Percentiles rank a stretch among this genome's conserved stretches.
Conservation (phyloP, 495 filamentous ascomycete species). For the Hypomontagnella submonticulosa region DNA sequence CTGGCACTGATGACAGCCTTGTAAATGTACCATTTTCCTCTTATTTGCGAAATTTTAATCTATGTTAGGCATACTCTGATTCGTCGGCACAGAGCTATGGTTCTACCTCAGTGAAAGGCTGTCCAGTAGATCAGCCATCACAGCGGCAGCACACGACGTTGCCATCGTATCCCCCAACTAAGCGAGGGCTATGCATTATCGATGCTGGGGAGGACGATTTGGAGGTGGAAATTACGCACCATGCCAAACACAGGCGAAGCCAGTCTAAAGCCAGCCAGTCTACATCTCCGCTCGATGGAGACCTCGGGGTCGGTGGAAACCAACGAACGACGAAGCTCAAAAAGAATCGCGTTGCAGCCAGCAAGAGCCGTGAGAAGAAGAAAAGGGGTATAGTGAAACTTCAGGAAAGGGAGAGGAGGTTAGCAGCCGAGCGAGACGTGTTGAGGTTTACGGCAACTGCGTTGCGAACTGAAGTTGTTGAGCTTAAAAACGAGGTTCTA, state of each 20-base stretch:
- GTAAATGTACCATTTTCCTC: not conserved
- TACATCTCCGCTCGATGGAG: not conserved
- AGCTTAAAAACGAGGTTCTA: conserved; percentile 27
- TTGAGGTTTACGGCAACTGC: conserved; percentile 13
- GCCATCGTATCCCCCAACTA: not conserved
- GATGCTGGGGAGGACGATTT: not conserved
- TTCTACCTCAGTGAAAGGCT: not conserved
- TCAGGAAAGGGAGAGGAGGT: not conserved
- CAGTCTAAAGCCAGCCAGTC: not conserved
- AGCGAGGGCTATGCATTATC: not conserved
- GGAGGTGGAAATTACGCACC: not conserved
- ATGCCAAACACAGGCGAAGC: not conserved
- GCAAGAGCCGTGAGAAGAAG: conserved; percentile 23
- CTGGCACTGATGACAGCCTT: not conserved
- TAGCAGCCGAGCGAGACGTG: conserved; percentile 9
- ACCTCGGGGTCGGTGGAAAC: not conserved
- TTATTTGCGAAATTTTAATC: not conserved
- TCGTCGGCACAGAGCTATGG: not conserved
- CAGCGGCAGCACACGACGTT: not conserved
- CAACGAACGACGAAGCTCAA: not conserved
- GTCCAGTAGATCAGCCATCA: not conserved
- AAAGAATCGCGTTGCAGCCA: conserved; percentile 32
- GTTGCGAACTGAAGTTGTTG: conserved; percentile 22
- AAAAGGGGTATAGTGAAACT: conserved; percentile 13
- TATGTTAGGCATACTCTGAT: not conserved